phyloP scores from a whole-genome alignment of 1,284 basidiomycete species.

The Ustilago loliicola region DNA sequence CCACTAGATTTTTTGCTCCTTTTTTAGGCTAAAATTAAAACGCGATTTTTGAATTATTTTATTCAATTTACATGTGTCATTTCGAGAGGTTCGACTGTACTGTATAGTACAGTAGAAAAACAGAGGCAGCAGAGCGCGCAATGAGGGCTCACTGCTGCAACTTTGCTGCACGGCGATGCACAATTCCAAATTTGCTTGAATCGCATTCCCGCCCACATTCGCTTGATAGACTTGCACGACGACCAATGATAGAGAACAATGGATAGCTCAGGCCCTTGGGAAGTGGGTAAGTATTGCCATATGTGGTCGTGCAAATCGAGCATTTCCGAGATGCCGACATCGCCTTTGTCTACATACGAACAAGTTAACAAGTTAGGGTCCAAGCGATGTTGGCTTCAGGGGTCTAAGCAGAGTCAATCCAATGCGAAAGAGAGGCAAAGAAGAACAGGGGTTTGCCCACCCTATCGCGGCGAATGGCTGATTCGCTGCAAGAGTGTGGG shows the following conservation, averaged over 20 bases:
- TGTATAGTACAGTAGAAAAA: no score
- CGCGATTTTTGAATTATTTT: no score
- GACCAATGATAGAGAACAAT: not conserved
- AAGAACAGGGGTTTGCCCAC: not conserved
- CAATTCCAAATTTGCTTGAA: not conserved
- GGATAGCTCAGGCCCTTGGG: no score
- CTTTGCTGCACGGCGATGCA: not conserved
- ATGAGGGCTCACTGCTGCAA: not conserved
- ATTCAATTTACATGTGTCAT: no score
- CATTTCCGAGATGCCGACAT: no score
- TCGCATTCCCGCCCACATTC: not conserved
- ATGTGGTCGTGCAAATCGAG: not conserved
- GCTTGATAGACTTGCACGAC: not conserved
- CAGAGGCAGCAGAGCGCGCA: slow-evolving; percentile 8
- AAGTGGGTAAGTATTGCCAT: not conserved
- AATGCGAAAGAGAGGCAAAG: not conserved
- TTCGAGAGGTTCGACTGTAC: no score
- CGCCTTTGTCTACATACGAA: not conserved
- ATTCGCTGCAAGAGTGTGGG: not conserved
- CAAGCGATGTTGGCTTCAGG: not conserved
- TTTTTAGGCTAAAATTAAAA: no score
- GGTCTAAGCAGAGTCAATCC: not conserved
- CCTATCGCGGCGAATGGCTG: not conserved
- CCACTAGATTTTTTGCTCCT: no score
- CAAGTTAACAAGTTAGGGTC: not conserved